phyloP scores from a whole-genome alignment of 2,329 filamentous ascomycete species.

The Beauveria asiatica region DNA sequence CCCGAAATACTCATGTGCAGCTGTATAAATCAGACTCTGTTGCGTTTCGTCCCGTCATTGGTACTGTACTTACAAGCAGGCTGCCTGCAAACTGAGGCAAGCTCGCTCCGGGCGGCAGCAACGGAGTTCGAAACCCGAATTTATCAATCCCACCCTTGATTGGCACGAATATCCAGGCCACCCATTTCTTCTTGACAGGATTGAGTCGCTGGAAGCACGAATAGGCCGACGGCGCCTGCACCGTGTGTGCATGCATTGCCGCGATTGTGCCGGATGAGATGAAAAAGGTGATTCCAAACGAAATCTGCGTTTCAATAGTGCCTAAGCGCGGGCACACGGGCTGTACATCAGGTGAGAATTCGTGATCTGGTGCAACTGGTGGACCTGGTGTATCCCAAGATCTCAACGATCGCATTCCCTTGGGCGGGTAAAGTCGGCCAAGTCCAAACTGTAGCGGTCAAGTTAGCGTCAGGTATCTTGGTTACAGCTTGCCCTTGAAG shows the following conservation, averaged over 20 bases:
- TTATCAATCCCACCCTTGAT: not conserved
- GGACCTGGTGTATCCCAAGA: slow-evolving; percentile 5
- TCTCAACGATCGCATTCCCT: not conserved
- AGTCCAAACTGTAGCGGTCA: not conserved
- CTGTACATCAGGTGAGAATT: not conserved
- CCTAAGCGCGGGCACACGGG: not conserved
- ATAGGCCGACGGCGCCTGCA: slow-evolving; percentile 3
- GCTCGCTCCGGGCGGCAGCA: not conserved
- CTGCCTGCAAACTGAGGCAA: slow-evolving; percentile 2
- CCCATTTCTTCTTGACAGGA: slow-evolving; percentile 7
- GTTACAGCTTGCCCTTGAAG: not conserved
- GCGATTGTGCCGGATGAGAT: slow-evolving; percentile 4
- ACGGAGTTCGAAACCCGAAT: slow-evolving; percentile 5
- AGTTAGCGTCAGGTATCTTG: not conserved
- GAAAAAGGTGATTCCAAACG: slow-evolving; percentile 8
- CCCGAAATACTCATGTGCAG: not conserved
- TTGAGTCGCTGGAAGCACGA: slow-evolving; percentile 3
- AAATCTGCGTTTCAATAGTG: not conserved
- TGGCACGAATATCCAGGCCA: slow-evolving; percentile 5
- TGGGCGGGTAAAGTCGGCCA: not conserved
- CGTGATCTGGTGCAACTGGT: not conserved
- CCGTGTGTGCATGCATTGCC: slow-evolving; percentile 4
- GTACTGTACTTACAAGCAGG: slow-evolving; percentile 1
- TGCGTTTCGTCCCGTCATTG: not conserved
- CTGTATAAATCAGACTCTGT: not conserved